Percentiles rank a stretch among this genome's conserved stretches.
Evolutionary conservation across 78 protist genomes (phyloP).

Genomic region (Kipferlia bialata): DNA sequence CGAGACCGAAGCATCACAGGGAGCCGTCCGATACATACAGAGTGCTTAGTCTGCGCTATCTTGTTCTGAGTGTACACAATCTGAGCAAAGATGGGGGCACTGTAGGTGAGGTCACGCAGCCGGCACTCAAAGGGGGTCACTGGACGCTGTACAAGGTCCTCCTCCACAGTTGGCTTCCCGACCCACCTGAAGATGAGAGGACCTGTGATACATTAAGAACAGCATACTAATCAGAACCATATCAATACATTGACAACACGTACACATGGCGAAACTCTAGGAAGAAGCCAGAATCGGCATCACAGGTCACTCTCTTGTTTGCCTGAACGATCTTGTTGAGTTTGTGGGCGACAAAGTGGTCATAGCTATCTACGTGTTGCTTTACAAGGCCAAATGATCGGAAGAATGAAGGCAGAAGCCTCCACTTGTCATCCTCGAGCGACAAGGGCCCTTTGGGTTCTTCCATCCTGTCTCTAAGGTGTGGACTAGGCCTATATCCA

Average conservation of each 20-base stretch:
- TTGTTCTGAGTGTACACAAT: conserved; percentile 68
- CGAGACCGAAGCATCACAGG: conserved; percentile 91
- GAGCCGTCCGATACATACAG: conserved; percentile 74
- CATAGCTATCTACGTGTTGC: conserved; percentile 91
- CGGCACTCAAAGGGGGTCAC: conserved; percentile 84
- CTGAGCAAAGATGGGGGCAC: conserved; percentile 80
- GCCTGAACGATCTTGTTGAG: conserved; percentile 54
- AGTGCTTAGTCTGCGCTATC: not conserved
- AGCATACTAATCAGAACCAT: not conserved
- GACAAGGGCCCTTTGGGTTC: not conserved
- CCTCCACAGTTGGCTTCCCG: not conserved
- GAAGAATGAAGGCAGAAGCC: conserved; percentile 78
- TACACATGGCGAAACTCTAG: conserved; percentile 31
- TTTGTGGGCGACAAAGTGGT: conserved; percentile 63
- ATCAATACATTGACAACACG: not conserved
- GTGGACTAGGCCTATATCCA: no score
- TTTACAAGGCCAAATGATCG: conserved; percentile 64
- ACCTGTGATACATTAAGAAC: conserved; percentile 15
- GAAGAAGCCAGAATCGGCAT: conserved; percentile 59
- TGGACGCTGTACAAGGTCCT: conserved; percentile 7
- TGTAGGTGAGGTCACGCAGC: conserved; percentile 88
- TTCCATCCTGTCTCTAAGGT: not conserved
- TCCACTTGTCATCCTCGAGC: conserved; percentile 71
- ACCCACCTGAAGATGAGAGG: no score
- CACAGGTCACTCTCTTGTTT: conserved; percentile 52